A percentile compares a stretch with the other conserved stretches of the same genome.
Conservation (phyloP, 331 rosid species). For the Rhamnella rubrinervis region DNA sequence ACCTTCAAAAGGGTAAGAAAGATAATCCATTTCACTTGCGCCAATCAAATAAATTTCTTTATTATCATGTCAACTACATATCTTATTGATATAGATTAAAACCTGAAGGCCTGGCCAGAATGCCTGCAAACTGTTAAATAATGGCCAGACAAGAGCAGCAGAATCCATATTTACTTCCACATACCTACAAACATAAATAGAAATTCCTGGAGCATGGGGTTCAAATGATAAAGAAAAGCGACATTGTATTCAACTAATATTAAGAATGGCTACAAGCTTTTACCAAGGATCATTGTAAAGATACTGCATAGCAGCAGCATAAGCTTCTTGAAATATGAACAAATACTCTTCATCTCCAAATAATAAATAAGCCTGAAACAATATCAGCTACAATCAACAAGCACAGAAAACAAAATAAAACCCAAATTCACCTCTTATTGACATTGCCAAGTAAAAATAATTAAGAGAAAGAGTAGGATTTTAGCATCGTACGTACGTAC, state of each 20-base stretch:
- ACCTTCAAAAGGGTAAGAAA: constrained; percentile 55
- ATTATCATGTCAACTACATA: constrained; percentile 25
- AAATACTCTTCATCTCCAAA: constrained; percentile 97
- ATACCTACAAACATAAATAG: constrained; percentile 57
- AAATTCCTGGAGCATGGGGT: constrained; percentile 16
- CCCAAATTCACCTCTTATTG: neutral
- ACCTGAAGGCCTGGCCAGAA: constrained; percentile 99
- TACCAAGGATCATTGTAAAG: constrained; percentile 97
- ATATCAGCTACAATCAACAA: constrained; percentile 20
- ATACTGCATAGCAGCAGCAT: constrained; percentile 87
- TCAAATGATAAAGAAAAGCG: constrained; percentile 19
- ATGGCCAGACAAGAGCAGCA: constrained; percentile 94
- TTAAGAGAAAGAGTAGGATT: too few species aligned
- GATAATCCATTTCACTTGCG: constrained; percentile 18
- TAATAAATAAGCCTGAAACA: constrained; percentile 80
- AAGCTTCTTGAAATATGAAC: constrained; percentile 95
- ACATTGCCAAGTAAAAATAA: too few species aligned
- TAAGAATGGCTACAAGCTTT: constrained; percentile 43
- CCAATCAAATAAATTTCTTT: constrained; percentile 6
- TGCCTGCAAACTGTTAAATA: constrained; percentile 97
- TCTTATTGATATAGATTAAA: constrained; percentile 23
- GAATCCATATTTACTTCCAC: constrained; percentile 99
- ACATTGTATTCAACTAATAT: constrained; percentile 30
- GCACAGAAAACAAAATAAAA: constrained; percentile 14
- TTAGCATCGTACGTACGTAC: too few species aligned